phyloP scores from a whole-genome alignment of 2,329 filamentous ascomycete genomes.

The Lizonia empirigonia region DNA sequence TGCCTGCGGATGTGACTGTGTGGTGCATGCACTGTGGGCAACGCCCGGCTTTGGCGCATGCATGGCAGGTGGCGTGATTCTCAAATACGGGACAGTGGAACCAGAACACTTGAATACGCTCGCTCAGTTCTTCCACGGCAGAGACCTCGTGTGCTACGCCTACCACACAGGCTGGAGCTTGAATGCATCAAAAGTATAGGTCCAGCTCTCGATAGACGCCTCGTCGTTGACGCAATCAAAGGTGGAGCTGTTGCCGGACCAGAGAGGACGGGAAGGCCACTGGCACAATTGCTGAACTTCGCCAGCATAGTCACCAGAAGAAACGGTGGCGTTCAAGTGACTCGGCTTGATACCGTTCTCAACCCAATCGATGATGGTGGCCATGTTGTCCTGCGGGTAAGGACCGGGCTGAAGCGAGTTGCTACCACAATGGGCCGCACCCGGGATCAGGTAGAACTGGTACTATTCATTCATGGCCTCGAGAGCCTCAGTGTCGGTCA shows the following conservation, averaged over 20 bases:
- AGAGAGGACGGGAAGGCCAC: constrained; percentile 52
- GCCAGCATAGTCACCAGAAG: constrained; percentile 37
- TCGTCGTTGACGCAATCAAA: constrained; percentile 50
- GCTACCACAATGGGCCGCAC: constrained; percentile 58
- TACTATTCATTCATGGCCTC: constrained; percentile 59
- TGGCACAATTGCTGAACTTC: constrained; percentile 49
- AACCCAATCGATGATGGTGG: constrained; percentile 55
- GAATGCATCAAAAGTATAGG: constrained; percentile 49
- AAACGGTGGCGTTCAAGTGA: constrained; percentile 51
- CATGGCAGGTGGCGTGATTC: too few species aligned
- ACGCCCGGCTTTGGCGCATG: too few species aligned
- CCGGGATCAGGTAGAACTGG: constrained; percentile 60
- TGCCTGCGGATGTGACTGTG: too few species aligned
- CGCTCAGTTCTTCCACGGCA: too few species aligned
- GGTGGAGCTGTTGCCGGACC: constrained; percentile 41
- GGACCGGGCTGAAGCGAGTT: constrained; percentile 39
- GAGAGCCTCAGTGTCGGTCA: constrained; percentile 48
- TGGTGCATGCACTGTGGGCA: too few species aligned
- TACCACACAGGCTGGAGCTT: constrained; percentile 39
- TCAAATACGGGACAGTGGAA: too few species aligned
- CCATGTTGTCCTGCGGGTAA: constrained; percentile 52
- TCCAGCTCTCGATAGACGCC: constrained; percentile 49
- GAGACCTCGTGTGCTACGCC: too few species aligned
- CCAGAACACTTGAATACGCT: too few species aligned
- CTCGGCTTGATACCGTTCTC: constrained; percentile 56